Conservation (phyloP, 176 grass and related monocot species). For the Themeda triandra region DNA sequence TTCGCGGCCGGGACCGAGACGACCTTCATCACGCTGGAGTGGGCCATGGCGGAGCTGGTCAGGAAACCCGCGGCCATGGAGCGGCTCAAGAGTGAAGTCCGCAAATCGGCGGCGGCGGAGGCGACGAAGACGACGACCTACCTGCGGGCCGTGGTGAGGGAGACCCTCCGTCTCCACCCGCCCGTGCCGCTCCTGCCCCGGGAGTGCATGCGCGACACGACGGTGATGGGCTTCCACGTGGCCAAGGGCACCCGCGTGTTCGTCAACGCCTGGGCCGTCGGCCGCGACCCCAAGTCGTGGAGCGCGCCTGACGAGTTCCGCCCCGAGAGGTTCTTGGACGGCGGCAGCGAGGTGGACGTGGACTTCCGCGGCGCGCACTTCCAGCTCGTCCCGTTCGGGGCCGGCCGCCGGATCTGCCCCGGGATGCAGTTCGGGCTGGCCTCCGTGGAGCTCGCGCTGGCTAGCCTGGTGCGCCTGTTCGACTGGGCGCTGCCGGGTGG, state of each 20-base stretch:
- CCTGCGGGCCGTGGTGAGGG: constrained; percentile 49
- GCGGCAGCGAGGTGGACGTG: no score
- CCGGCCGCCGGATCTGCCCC: constrained; percentile 38
- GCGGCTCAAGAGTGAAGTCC: constrained; percentile 30
- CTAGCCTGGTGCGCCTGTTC: constrained; percentile 29
- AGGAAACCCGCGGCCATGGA: constrained; percentile 31
- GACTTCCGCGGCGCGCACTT: constrained; percentile 50
- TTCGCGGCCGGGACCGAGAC: constrained; percentile 46
- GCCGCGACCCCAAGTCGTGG: constrained; percentile 45
- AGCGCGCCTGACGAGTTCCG: constrained; percentile 31
- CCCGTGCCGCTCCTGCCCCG: constrained; percentile 48
- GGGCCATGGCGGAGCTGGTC: constrained; percentile 61
- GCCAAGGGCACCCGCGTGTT: constrained; percentile 42
- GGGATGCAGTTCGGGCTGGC: constrained; percentile 51
- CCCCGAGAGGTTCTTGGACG: constrained; percentile 37
- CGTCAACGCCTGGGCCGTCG: constrained; percentile 57
- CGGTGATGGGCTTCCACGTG: constrained; percentile 44
- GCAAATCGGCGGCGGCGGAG: no score
- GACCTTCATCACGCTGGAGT: constrained; percentile 35
- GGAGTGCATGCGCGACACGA: constrained; percentile 27
- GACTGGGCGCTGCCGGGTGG: constrained; percentile 55
- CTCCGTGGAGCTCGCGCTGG: constrained; percentile 48
- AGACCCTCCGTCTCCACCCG: constrained; percentile 54
- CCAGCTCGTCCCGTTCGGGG: constrained; percentile 50
- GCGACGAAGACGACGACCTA: background rate